A percentile compares a stretch with the other conserved stretches of the same genome.
Evolutionary conservation across 768 basidiomycete genomes (phyloP).

Genomic region (Rhizopogon vulgaris): DNA sequence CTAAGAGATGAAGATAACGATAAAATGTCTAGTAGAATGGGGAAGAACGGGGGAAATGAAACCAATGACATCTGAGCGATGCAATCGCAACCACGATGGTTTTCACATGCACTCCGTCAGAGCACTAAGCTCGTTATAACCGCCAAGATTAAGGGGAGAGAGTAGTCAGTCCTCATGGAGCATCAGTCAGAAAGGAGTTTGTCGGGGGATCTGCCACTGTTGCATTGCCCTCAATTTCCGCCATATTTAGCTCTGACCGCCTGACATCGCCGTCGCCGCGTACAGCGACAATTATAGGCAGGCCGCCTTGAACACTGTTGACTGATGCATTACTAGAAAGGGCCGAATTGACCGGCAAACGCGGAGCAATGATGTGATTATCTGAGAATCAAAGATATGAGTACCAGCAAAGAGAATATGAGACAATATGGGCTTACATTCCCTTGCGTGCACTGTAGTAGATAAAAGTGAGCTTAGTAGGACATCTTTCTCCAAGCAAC

Average conservation of each 20-base stretch:
- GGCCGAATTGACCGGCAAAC: not conserved
- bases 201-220: not conserved
- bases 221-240: not conserved
- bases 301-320: not conserved
- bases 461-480: constrained; percentile 2
- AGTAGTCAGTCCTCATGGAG: not conserved
- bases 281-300: not conserved
- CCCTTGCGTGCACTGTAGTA: constrained; percentile 58
- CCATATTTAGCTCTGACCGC: not conserved
- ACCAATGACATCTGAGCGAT: not conserved
- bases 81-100: not conserved
- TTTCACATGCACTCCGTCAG: not conserved
- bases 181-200: not conserved
- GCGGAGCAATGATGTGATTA: constrained; percentile 31
- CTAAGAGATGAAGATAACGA: not conserved
- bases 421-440: constrained; percentile 47
- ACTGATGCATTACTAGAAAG: not conserved
- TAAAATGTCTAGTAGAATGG: not conserved
- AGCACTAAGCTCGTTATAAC: not conserved
- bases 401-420: constrained; percentile 1
- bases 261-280: not conserved
- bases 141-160: not conserved
- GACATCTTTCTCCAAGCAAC: not conserved
- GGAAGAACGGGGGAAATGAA: not conserved
- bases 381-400: constrained; percentile 20